These are phyloP conservation scores for Aspergillus biplanus DNA, from an alignment of 495 filamentous ascomycete genomes.

Conservation along the genomic window DNA sequence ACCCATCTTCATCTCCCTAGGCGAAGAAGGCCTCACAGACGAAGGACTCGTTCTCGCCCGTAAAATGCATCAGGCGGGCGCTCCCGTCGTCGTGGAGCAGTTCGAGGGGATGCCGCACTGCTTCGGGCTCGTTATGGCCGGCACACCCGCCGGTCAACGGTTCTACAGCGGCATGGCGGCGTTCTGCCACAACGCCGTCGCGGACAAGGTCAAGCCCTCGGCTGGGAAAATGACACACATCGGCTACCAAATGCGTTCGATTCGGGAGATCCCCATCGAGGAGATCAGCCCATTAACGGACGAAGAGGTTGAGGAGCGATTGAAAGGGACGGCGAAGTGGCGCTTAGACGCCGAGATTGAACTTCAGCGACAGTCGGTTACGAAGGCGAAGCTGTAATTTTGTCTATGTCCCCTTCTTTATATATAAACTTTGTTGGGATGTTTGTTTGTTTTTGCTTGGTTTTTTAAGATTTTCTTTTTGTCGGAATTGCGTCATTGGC, in stretches of 20 bases:
- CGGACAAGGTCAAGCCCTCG: conserved; percentile 23
- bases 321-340: conserved; percentile 52
- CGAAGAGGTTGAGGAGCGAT: conserved; percentile 54
- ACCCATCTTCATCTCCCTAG: conserved; percentile 74
- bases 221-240: conserved; percentile 47
- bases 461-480: too few relatives aligned
- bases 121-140: conserved; percentile 68
- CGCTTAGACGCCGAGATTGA: conserved; percentile 49
- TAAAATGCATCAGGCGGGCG: conserved; percentile 61
- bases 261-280: conserved; percentile 54
- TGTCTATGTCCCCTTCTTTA: background rate
- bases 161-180: conserved; percentile 60
- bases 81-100: conserved; percentile 68
- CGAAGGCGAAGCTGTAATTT: conserved; percentile 50
- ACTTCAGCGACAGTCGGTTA: conserved; percentile 39
- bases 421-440: conserved; percentile 1
- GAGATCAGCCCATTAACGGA: conserved; percentile 52
- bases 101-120: conserved; percentile 92
- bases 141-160: conserved; percentile 45
- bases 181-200: conserved; percentile 56
- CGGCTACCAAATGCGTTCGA: conserved; percentile 57
- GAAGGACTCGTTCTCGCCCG: conserved; percentile 67
- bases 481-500: too few relatives aligned
- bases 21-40: conserved; percentile 79
- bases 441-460: too few relatives aligned